Evolutionary conservation across 164 flowering plant genomes (phyloP), one percentile per base, ranked within the genome.

Genomic region (Echeveria elegans): DNA sequence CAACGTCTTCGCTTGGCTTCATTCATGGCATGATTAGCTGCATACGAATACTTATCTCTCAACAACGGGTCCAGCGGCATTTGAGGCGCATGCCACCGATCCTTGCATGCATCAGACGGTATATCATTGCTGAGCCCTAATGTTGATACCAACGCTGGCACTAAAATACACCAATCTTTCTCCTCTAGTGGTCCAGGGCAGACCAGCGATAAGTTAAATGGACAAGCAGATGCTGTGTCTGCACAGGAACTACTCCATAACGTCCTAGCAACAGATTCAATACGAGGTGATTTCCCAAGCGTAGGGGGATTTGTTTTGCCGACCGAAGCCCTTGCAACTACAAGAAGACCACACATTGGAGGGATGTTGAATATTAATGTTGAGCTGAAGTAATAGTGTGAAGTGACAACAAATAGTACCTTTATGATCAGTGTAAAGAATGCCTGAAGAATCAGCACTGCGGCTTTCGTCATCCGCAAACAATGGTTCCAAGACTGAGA

Each of bases 261-360:
- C 30, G 87, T 81, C 30, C 97, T 84, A 16, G 95, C 85, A 63
- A 94, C 77, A 43, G 96, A 87, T 72, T 71, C 93, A 65, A 90
- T 87, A 1, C 82, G 91, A 29, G 95, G 95, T 47, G 96, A 94
- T 72, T 88, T 90, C 72, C 81, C 84, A 56, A 91, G 81, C 71
- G 84, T 74, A 70, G 80, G 87, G 53, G 89, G 81, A 68, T 70
- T 79, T 6, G 65, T 56, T 19, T 70, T 64, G 23, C 60, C 28
- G 32, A 4, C 61, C 26, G 32, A 56, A 11, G 61, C 12, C 31
- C 12, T 12, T 26, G 30, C 16, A 10, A 31, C 12, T 30, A 26
- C 40, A 14, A 11, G 66, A 69, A 56, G 15, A 29, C 28, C 5
- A 56, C 32, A 28, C 19, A 52, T 56, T 3, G 4, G 19, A 28